Percentiles rank a stretch among this genome's conserved stretches.
Conservation (phyloP, 129 eudicot species). For the Centella asiatica region DNA sequence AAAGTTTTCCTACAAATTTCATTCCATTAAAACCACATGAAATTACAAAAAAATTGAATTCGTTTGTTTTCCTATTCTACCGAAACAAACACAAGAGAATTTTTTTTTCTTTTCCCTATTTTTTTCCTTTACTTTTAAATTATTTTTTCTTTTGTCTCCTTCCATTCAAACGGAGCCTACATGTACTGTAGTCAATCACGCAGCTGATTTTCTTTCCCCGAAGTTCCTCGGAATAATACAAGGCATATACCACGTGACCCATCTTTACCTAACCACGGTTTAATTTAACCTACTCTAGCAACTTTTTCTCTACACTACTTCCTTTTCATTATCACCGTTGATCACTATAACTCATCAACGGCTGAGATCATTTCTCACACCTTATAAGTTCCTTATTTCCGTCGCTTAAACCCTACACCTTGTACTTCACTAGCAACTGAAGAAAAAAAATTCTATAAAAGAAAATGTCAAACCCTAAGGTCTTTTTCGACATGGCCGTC, state of each 20-base stretch:
- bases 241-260: background rate
- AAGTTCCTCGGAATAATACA: background rate
- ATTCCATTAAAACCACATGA: too few species aligned
- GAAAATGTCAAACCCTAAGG: conserved; percentile 21
- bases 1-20: too few species aligned
- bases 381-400: background rate
- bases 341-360: background rate
- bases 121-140: too few species aligned
- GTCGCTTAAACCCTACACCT: background rate
- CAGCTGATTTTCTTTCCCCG: background rate
- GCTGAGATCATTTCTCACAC: background rate
- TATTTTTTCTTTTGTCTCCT: too few species aligned
- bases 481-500: conserved; percentile 31
- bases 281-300: background rate
- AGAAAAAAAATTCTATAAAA: background rate
- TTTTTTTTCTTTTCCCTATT: too few species aligned
- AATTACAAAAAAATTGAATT: too few species aligned
- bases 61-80: too few species aligned
- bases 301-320: background rate
- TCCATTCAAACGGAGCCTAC: too few species aligned
- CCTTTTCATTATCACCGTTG: background rate
- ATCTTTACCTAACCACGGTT: background rate
- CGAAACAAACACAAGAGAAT: too few species aligned
- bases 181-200: background rate
- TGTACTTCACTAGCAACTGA: background rate